Conservation (phyloP, 176 grass and related monocot genomes). For the Oryza glaberrima region DNA sequence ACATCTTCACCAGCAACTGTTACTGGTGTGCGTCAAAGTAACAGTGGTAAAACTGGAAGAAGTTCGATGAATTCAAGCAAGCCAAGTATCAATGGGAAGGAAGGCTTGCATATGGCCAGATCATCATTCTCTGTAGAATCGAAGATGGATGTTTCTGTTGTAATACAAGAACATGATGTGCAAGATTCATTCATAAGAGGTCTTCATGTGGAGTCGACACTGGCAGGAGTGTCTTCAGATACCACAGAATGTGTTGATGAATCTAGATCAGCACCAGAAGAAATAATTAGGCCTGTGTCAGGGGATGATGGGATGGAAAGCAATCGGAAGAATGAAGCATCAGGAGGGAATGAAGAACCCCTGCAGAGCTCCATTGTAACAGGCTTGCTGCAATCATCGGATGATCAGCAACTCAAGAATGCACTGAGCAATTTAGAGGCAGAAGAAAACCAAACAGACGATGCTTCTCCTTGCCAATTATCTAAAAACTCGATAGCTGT, state of each 20-base stretch:
- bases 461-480: constrained; percentile 35
- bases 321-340: constrained; percentile 33
- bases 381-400: constrained; percentile 39
- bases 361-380: constrained; percentile 18
- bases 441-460: constrained; percentile 26
- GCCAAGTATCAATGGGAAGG: constrained; percentile 22
- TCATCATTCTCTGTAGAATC: constrained; percentile 30
- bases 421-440: constrained; percentile 8
- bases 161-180: constrained; percentile 35
- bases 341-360: constrained; percentile 17
- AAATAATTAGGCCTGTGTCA: constrained; percentile 46
- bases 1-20: constrained; percentile 30
- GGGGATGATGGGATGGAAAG: constrained; percentile 34
- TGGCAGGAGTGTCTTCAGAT: constrained; percentile 21
- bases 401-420: constrained; percentile 38
- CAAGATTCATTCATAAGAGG: constrained; percentile 37
- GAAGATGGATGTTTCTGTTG: constrained; percentile 37
- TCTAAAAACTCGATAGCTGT: constrained; percentile 23
- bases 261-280: constrained; percentile 28
- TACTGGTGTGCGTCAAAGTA: constrained; percentile 21
- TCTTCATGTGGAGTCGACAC: constrained; percentile 9
- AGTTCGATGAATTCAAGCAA: constrained; percentile 13
- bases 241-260: constrained; percentile 32
- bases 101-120: constrained; percentile 26
- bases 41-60: constrained; percentile 15